Conservation (phyloP, 805 yeast species). For the Metschnikowia kofuensis region DNA sequence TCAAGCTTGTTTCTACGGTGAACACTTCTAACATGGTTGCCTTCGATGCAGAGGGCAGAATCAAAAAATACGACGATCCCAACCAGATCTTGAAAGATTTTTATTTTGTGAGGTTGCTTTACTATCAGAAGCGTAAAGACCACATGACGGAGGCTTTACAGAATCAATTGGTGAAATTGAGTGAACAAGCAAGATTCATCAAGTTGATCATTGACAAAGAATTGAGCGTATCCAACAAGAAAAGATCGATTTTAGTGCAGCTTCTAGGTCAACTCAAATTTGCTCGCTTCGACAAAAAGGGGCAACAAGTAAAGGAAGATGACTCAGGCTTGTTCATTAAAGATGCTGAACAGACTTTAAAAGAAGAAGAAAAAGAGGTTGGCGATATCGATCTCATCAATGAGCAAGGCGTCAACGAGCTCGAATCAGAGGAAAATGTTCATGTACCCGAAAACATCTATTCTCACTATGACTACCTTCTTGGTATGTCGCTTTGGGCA, state of each 20-base stretch:
- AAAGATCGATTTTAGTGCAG: constrained; percentile 58
- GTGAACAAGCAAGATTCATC: constrained; percentile 86
- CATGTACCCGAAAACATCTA: constrained; percentile 52
- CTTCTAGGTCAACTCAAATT: constrained; percentile 65
- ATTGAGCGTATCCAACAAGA: constrained; percentile 70
- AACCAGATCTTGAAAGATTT: constrained; percentile 81
- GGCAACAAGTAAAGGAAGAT: constrained; percentile 55
- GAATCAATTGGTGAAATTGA: constrained; percentile 69
- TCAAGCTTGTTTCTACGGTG: constrained; percentile 68
- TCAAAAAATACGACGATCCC: constrained; percentile 73
- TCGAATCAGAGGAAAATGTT: constrained; percentile 32
- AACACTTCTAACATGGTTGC: constrained; percentile 90
- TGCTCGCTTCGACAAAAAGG: constrained; percentile 71
- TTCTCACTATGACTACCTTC: constrained; percentile 77
- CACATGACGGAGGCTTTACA: constrained; percentile 64
- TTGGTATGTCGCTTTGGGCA: constrained; percentile 93
- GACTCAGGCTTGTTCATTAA: constrained; percentile 21
- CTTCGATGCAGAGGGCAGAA: constrained; percentile 84
- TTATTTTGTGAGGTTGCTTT: constrained; percentile 82
- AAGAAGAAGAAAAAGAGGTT: constrained; percentile 42
- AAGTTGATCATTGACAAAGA: constrained; percentile 81
- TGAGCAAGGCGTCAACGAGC: constrained; percentile 25
- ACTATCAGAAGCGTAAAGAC: constrained; percentile 89
- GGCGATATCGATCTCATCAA: constrained; percentile 21
- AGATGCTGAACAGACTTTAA: constrained; percentile 28